Evolutionary conservation across 148 eudicot species (phyloP), one percentile per base, ranked within the genome.

Genomic region (Rhododendron williamsianum): DNA sequence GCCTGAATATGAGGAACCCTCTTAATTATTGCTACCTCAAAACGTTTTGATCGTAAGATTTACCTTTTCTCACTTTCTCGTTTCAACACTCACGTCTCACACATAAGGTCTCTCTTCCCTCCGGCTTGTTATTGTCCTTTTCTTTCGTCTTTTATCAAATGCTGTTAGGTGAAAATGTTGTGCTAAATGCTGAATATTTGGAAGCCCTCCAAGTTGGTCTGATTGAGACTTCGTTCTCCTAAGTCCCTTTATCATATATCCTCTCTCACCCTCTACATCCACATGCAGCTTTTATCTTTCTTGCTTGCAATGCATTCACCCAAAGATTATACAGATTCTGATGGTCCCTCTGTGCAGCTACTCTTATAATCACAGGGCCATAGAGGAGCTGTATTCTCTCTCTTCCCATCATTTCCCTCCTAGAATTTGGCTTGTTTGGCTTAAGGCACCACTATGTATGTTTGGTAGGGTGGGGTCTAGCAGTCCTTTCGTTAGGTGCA

Each of bases 381-480:
- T 38, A 11, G 16, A 38, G 43, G 25, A 45, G 25, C 58, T 69
- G 63, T 56, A 30, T 83, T 71, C 63, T 83, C 60, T 41, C 16
- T 30, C 30, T 71, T 69, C 60, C 46, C 74, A 36, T 83, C 18
- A 71, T 33, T 63, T 71, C 78, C 76, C n/a, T 83, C 77, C 48
- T 83, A 46, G 43, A 83, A 13, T 60, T 16, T 81, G 83, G 46
- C 23, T 30, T 7, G 33, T 81, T 45, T 65, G 84, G 43, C 60
- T 83, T 69, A 16, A 19, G 30, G 30, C 78, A 23, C 43, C 56
- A 83, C 43, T 46, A 43, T 83, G 35, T 18, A 15, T 25, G 60
- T 67, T 46, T 35, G 21, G 18, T n/a, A 13, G 36, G 76, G 74
- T 41, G 54, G 83, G 84, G 76, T 67, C 43, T 63, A 15, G 36